phyloP scores from a whole-genome alignment of 2,329 filamentous ascomycete species.

The Fusarium metavorans region DNA sequence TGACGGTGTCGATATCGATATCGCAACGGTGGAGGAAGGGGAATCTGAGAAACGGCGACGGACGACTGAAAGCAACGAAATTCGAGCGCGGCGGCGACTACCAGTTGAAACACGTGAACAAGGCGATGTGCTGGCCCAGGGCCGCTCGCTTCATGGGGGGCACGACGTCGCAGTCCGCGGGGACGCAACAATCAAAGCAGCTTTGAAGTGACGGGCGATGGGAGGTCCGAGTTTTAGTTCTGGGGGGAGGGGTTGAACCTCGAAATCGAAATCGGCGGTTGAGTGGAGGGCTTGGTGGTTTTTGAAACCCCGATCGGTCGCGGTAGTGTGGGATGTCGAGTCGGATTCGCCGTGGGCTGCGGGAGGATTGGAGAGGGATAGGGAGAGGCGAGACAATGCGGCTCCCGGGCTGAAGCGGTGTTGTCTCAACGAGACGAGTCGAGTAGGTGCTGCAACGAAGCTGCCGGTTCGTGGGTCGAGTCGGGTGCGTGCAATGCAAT shows the following conservation, averaged over 20 bases:
- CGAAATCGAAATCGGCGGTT: conserved; percentile 30
- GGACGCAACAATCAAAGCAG: conserved; percentile 22
- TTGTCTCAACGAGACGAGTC: conserved; percentile 19
- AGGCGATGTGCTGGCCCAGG: conserved; percentile 51
- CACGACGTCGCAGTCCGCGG: conserved; percentile 26
- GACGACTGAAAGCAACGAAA: neutral
- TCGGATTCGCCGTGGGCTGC: conserved; percentile 19
- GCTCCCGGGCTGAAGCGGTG: conserved; percentile 14
- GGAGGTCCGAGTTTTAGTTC: conserved; percentile 10
- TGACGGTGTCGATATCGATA: conserved; percentile 31
- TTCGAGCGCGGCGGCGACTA: conserved; percentile 25
- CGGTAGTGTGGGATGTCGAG: conserved; percentile 16
- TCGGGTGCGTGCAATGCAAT: conserved; percentile 23
- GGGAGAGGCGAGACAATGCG: conserved; percentile 22
- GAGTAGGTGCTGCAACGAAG: conserved; percentile 18
- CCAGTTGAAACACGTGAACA: conserved; percentile 49
- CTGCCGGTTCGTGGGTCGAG: conserved; percentile 13
- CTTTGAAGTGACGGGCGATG: conserved; percentile 5
- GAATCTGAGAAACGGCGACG: neutral
- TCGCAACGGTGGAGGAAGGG: conserved; percentile 15
- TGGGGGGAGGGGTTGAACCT: conserved; percentile 2
- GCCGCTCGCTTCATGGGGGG: conserved; percentile 55
- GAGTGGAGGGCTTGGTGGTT: conserved; percentile 24
- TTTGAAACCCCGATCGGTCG: conserved; percentile 37
- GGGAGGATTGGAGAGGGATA: conserved; percentile 8